Evolutionary conservation across 306 rosid species (phyloP), one percentile per base, ranked within the genome.

Genomic region (Cucurbita maxima): DNA sequence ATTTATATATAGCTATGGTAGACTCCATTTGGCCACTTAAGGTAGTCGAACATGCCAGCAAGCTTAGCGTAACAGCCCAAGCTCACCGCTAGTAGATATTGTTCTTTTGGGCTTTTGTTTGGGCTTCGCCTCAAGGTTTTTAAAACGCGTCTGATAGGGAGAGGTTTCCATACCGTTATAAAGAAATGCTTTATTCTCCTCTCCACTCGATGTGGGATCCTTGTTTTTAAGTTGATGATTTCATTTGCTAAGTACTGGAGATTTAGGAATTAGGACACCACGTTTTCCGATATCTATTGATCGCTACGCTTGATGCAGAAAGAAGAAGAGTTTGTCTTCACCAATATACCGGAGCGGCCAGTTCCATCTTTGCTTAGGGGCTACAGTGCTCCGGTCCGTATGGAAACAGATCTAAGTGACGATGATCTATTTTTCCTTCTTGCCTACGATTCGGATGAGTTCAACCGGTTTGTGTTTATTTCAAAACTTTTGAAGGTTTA

Each of bases 321-420:
- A 85, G 96, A 88, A 80, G 96, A 95, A 81, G 99, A 91, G 76
- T 91, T 95, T 81, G 79, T 91, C 58, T 95, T 95, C 78, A 78
- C 88, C 43, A 84, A 91, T 76, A 66, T 95, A 73, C 76, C 81
- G 52, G 99, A 88, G 86, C 85, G 81, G 79, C 99, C 99, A 52
- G 91, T 95, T 83, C 96, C 97, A 50, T 95, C 99, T 76, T 72
- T 95, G 73, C 81, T 89, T 64, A 82, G 99, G 54, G 96, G 96
- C 30, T 95, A 91, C 68, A 95, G 99, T 86, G 91, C 97, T 78
- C 99, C 99, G 69, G 56, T 95, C 69, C 99, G 99, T 56, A 83
- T 95, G 57, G 96, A 91, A 78, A 84, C 97, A 10, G 96, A 95
- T 85, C 91, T 95, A 79, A 67, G 83, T 5, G 90, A 95, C 12